These are phyloP conservation scores for Parafenestella ontariensis DNA, from an alignment of 2,329 filamentous ascomycete species.

Conservation along the genomic window DNA sequence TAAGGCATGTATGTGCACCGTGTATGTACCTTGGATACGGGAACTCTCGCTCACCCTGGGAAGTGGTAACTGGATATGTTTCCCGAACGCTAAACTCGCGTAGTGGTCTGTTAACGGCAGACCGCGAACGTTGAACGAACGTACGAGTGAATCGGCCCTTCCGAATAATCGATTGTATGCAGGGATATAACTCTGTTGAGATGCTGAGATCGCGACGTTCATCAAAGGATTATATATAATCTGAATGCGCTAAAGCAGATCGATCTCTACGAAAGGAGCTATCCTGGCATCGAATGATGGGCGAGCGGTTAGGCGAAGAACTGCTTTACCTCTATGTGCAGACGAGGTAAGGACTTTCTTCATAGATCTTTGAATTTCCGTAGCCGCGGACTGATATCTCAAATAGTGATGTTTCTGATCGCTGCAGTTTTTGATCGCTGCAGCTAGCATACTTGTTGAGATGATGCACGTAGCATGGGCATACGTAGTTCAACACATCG, in stretches of 20 bases:
- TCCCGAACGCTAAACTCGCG: background rate
- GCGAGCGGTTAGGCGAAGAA: background rate
- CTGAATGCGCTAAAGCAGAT: background rate
- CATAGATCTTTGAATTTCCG: background rate
- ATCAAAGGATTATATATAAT: background rate
- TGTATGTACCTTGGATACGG: background rate
- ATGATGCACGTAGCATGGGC: background rate
- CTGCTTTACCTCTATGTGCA: background rate
- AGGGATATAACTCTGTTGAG: background rate
- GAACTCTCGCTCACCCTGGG: background rate
- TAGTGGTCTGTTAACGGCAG: background rate
- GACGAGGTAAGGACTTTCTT: background rate
- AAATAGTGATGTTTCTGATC: background rate
- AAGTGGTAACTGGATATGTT: background rate
- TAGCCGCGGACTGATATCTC: background rate
- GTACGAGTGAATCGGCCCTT: background rate
- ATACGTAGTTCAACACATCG: background rate
- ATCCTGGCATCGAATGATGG: background rate
- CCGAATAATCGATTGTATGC: background rate
- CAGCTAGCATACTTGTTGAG: background rate
- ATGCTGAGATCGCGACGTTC: background rate
- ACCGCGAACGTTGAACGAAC: background rate
- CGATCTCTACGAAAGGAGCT: background rate
- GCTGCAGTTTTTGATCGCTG: background rate
- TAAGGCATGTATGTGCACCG: background rate